Base-by-base conservation (phyloP, 805 yeast species). In the Tetrapisispora namnaoensis region DNA sequence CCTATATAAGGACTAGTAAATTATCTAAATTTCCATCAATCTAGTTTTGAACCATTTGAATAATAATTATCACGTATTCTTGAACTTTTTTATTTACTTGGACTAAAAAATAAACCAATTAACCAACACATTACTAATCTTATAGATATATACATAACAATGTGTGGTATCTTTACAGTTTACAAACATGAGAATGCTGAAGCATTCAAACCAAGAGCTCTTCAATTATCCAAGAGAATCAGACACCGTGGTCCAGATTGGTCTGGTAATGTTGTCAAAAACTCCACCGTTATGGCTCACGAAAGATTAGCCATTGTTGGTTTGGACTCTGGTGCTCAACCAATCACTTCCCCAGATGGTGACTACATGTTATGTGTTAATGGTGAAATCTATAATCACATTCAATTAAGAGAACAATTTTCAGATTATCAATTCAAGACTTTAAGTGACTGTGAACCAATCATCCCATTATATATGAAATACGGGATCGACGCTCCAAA, bases 221-320 rank as follows among this genome's bases (percentile, higher is more conserved):
- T 93, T 53, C 95, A 87, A 68, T 77, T 87, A 67, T 78, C 98
- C 53, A 91, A 88, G 70, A 80, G 90, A 71, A 84, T 91, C 68
- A 83, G 99, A 74, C 99, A 93, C 72, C 83, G 99, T 72, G 99
- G 99, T 63, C 99, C 99, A 58, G 99, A 93, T 72, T 93, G 99
- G 99, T 78, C 89, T 37, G 99, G 99, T 63, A 89, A 88, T 80
- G 67, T 77, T 55, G 72, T 78, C 56, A 80, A 82, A 65, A 86
- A 86, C 82, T 68, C 74, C 55, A 87, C 97, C 44, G 82, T 93
- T 57, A 71, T 93, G 57, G 82, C 86, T 59, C 99, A 93, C 68
- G 99, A 93, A 75, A 86, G 99, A 75, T 77, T 93, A 67, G 95
- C 98, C 56, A 90, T 93, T 66, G 99, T 93, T 53, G 99, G 99